Conservation (phyloP, 2,329 filamentous ascomycete genomes). For the Botrytis paeoniae region DNA sequence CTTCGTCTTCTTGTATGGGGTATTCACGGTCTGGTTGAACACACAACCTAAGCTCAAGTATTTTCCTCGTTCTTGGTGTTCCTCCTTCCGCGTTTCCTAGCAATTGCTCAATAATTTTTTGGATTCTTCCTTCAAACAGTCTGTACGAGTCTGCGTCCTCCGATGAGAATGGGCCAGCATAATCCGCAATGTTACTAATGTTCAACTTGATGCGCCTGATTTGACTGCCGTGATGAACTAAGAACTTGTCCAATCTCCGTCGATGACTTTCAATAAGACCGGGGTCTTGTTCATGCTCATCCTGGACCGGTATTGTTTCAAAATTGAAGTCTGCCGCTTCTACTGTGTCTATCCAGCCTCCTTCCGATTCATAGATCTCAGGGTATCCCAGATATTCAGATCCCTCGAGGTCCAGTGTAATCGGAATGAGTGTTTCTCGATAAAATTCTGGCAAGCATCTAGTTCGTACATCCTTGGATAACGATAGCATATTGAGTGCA, state of each 20-base stretch:
- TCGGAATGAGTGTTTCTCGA: neutral
- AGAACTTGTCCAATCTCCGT: neutral
- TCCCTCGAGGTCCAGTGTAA: neutral
- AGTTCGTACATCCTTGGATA: neutral
- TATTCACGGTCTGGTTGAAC: neutral
- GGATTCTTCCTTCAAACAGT: neutral
- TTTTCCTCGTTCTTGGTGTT: neutral
- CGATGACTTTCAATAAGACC: neutral
- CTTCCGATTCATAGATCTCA: neutral
- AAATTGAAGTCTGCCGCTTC: neutral
- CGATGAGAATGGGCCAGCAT: neutral
- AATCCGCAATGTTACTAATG: neutral
- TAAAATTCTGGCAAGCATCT: neutral
- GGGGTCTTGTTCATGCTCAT: neutral
- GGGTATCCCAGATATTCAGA: neutral
- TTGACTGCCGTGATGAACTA: neutral
- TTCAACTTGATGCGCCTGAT: neutral
- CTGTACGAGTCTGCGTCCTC: neutral
- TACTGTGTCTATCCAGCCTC: neutral
- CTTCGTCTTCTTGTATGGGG: neutral
- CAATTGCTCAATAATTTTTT: neutral
- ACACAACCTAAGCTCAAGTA: neutral
- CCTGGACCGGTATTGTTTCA: neutral
- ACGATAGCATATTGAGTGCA: neutral
- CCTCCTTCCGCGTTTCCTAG: neutral